Evolutionary conservation across 2,329 filamentous ascomycete species (phyloP).

Genomic region (Neofusicoccum umdonicola): DNA sequence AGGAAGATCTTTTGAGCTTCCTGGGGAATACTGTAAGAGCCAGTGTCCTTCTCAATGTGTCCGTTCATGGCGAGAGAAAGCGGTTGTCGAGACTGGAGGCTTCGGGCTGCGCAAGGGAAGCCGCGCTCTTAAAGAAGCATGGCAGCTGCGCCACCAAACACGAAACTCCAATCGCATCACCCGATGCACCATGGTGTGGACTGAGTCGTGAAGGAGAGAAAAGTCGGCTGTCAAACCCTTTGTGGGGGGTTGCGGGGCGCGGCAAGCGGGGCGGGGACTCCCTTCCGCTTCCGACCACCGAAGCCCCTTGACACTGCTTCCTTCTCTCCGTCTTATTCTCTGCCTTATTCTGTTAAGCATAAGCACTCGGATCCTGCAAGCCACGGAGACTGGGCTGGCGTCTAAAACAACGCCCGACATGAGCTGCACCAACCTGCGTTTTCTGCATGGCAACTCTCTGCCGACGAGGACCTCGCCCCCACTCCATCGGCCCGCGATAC

Average conservation of each 20-base stretch:
- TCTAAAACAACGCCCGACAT: background rate
- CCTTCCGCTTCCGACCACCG: background rate
- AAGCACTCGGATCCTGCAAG: no score
- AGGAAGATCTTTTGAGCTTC: constrained; percentile 28
- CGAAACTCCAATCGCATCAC: background rate
- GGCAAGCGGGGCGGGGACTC: background rate
- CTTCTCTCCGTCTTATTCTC: no score
- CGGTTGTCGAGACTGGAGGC: no score
- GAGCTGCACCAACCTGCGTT: background rate
- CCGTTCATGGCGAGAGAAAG: background rate
- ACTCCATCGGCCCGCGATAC: background rate
- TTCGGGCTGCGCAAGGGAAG: background rate
- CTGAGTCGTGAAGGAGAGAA: no score
- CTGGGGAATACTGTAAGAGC: constrained; percentile 29
- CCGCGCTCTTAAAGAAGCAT: background rate
- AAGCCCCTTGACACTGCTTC: background rate
- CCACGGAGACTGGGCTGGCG: no score
- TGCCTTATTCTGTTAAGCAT: no score
- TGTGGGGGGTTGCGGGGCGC: background rate
- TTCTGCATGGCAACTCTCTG: background rate
- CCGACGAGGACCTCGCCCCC: background rate
- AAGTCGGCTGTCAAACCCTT: no score
- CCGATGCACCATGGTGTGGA: background rate
- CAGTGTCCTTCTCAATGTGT: background rate
- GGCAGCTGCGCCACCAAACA: no score